phyloP scores from a whole-genome alignment of 495 filamentous ascomycete genomes.

The Xylaria bambusicola region DNA sequence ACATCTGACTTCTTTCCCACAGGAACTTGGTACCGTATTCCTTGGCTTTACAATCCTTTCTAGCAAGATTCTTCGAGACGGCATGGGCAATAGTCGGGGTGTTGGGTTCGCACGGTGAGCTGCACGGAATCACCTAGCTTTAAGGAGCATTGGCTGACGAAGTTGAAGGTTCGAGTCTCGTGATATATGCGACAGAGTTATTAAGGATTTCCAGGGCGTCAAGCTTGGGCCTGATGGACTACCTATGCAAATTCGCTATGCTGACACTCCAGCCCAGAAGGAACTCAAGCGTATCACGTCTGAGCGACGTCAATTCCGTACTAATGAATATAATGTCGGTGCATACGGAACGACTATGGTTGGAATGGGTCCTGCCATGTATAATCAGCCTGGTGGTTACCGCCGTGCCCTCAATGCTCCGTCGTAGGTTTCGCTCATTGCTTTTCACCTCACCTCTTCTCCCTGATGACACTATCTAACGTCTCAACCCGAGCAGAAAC shows the following conservation, averaged over 20 bases:
- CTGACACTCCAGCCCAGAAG: constrained; percentile 95
- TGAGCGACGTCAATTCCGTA: constrained; percentile 87
- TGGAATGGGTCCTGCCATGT: constrained; percentile 49
- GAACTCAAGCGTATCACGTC: constrained; percentile 91
- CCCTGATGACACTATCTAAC: neutral
- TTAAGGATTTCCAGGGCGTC: constrained; percentile 76
- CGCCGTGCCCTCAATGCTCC: constrained; percentile 25
- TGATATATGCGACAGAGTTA: constrained; percentile 82
- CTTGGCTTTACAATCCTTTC: constrained; percentile 81
- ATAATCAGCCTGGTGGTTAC: constrained; percentile 38
- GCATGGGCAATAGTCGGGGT: constrained; percentile 86
- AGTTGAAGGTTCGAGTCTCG: constrained; percentile 75
- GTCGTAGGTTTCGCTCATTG: constrained; percentile 4
- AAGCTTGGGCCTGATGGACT: constrained; percentile 70
- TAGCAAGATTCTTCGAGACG: constrained; percentile 88
- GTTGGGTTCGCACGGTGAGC: constrained; percentile 94
- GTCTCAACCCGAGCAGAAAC: constrained; percentile 19
- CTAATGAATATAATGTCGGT: constrained; percentile 86
- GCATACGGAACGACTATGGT: constrained; percentile 59
- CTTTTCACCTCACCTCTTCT: neutral
- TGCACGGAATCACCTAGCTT: constrained; percentile 2
- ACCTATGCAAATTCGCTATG: constrained; percentile 90
- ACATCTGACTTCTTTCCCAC: constrained; percentile 18
- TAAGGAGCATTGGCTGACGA: constrained; percentile 25
- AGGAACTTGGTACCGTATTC: constrained; percentile 80